Evolutionary conservation across 225 moss, liverwort and hornwort species (phyloP).

Genomic region (Anthoceros angustus): DNA sequence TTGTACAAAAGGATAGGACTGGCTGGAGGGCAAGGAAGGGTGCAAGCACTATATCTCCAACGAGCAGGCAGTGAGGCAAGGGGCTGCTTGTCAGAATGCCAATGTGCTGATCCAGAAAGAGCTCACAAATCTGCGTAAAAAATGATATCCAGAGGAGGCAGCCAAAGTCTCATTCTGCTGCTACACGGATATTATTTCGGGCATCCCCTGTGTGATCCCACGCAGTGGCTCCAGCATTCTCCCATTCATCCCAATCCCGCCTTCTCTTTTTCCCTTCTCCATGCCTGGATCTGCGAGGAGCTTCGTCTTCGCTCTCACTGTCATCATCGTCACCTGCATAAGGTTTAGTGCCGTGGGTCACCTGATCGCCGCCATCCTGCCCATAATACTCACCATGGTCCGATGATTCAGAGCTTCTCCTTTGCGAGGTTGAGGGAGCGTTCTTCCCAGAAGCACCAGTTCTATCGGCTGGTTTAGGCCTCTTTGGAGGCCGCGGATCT

Average conservation of each 20-base stretch:
- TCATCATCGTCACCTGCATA: constrained; percentile 75
- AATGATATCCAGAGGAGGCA: background rate
- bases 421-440: background rate
- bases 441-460: background rate
- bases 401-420: background rate
- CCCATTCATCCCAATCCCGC: constrained; percentile 48
- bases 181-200: background rate
- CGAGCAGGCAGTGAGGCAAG: too few species aligned
- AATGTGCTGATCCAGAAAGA: too few species aligned
- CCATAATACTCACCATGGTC: background rate
- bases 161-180: background rate
- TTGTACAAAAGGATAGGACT: too few species aligned
- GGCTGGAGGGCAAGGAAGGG: too few species aligned
- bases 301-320: constrained; percentile 99
- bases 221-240: background rate
- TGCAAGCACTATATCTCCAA: too few species aligned
- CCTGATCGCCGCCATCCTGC: constrained; percentile 46
- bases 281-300: constrained; percentile 90
- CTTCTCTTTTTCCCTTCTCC: constrained; percentile 85
- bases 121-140: background rate
- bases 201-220: background rate
- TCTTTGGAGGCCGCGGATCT: constrained; percentile 75
- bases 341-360: constrained; percentile 39
- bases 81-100: too few species aligned
- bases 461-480: constrained; percentile 50